Evolutionary conservation across 129 eudicot species (phyloP).

Genomic region (Lactuca saligna): DNA sequence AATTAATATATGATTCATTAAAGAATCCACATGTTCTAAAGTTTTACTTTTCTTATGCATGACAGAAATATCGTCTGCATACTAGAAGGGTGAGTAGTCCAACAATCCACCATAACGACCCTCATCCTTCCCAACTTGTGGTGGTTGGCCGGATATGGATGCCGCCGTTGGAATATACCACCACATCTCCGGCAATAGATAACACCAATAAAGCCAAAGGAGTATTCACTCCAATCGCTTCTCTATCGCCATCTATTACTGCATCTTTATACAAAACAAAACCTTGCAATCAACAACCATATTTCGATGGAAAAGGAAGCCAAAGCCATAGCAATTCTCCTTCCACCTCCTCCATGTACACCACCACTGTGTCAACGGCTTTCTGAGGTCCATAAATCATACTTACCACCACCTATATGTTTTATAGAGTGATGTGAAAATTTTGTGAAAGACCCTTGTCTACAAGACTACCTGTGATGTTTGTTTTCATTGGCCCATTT

Average conservation of each 20-base stretch:
- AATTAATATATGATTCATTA: neutral
- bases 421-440: slow-evolving; percentile 1
- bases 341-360: slow-evolving; percentile 44
- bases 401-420: slow-evolving; percentile 4
- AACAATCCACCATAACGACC: slow-evolving; percentile 35
- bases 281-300: slow-evolving; percentile 16
- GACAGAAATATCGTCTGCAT: slow-evolving; percentile 84
- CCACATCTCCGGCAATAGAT: slow-evolving; percentile 32
- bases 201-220: slow-evolving; percentile 28
- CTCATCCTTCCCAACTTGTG: slow-evolving; percentile 64
- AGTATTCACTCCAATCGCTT: slow-evolving; percentile 56
- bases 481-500: neutral
- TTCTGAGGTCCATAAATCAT: slow-evolving; percentile 11
- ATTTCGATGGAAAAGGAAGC: slow-evolving; percentile 32
- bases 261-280: slow-evolving; percentile 33
- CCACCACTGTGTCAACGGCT: slow-evolving; percentile 45
- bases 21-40: slow-evolving; percentile 14
- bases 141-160: slow-evolving; percentile 96
- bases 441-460: slow-evolving; percentile 20
- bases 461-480: slow-evolving; percentile 13
- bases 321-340: slow-evolving; percentile 45
- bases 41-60: neutral
- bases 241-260: slow-evolving; percentile 38
- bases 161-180: slow-evolving; percentile 64
- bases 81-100: slow-evolving; percentile 71